These are phyloP conservation scores for Coriolopsis trogii DNA, from an alignment of 1,284 basidiomycete genomes.

Conservation along the genomic window DNA sequence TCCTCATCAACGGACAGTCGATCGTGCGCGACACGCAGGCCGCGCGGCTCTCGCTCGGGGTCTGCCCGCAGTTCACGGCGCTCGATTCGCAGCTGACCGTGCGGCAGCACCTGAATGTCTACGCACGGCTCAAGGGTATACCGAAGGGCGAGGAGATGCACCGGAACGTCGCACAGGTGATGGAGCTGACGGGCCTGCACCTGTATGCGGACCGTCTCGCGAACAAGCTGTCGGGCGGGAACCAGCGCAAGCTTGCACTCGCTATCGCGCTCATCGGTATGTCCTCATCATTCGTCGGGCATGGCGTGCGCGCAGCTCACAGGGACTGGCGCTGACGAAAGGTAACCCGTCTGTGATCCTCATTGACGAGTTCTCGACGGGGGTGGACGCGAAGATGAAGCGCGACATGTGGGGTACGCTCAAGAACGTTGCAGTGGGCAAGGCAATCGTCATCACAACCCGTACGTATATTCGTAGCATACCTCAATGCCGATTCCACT, in stretches of 20 bases:
- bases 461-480: conserved; percentile 43
- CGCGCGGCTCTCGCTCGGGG: conserved; percentile 70
- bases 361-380: conserved; percentile 85
- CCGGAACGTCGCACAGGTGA: conserved; percentile 61
- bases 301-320: no score
- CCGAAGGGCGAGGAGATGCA: conserved; percentile 48
- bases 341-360: conserved; percentile 79
- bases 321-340: conserved; percentile 25
- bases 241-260: conserved; percentile 80
- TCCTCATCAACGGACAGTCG: conserved; percentile 65
- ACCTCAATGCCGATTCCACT: background rate
- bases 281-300: conserved; percentile 6
- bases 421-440: conserved; percentile 61
- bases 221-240: conserved; percentile 76
- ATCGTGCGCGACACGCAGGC: conserved; percentile 60
- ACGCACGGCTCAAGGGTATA: conserved; percentile 75
- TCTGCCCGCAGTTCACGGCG: conserved; percentile 84
- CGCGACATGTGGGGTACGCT: conserved; percentile 84
- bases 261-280: conserved; percentile 79
- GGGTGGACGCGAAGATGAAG: conserved; percentile 83
- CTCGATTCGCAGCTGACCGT: conserved; percentile 80
- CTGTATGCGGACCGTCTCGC: conserved; percentile 72
- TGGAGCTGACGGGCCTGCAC: conserved; percentile 60
- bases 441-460: conserved; percentile 71
- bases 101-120: conserved; percentile 71